Percentiles rank a stretch among this genome's conserved stretches.
Evolutionary conservation across 352 stramenopile genomes (phyloP).

Genomic region (Phytophthora gonapodyides): DNA sequence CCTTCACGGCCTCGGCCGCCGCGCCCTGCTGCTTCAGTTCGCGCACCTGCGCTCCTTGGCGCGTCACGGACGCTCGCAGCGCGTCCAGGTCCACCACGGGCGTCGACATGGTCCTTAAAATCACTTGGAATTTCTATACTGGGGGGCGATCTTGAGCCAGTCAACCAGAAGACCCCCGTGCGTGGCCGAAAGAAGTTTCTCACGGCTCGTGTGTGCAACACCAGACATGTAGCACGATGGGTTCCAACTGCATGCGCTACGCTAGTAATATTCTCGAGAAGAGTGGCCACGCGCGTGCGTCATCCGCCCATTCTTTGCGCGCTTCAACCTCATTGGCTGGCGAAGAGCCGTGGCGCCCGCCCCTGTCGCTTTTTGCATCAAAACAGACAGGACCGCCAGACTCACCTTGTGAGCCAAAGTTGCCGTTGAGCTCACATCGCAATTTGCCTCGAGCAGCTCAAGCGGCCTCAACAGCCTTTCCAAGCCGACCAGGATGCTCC

Average conservation of each 20-base stretch:
- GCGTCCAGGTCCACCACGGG: conserved; percentile 91
- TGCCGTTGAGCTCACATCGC: conserved; percentile 19
- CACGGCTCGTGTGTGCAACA: conserved; percentile 10
- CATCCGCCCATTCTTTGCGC: background rate
- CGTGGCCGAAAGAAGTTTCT: conserved; percentile 8
- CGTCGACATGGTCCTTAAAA: conserved; percentile 19
- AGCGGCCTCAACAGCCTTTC: conserved; percentile 6
- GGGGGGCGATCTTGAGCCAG: conserved; percentile 1
- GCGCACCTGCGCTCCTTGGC: conserved; percentile 94
- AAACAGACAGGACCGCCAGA: conserved; percentile 1
- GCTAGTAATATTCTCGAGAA: background rate
- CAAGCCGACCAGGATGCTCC: conserved; percentile 21
- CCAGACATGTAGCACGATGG: background rate
- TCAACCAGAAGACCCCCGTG: background rate
- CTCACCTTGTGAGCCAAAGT: background rate
- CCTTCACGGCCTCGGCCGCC: conserved; percentile 85
- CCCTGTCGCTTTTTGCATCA: conserved; percentile 17
- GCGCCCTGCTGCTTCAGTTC: conserved; percentile 97
- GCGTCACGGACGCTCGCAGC: conserved; percentile 94
- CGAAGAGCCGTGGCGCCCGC: conserved; percentile 8
- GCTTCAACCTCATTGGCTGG: conserved; percentile 16
- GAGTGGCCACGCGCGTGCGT: background rate
- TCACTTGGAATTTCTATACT: conserved; percentile 35
- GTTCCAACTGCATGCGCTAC: background rate
- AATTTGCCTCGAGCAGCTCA: conserved; percentile 35